Evolutionary conservation across 352 stramenopile genomes (phyloP), one percentile per base, ranked within the genome.

Genomic region (Globisporangium sylvaticum): DNA sequence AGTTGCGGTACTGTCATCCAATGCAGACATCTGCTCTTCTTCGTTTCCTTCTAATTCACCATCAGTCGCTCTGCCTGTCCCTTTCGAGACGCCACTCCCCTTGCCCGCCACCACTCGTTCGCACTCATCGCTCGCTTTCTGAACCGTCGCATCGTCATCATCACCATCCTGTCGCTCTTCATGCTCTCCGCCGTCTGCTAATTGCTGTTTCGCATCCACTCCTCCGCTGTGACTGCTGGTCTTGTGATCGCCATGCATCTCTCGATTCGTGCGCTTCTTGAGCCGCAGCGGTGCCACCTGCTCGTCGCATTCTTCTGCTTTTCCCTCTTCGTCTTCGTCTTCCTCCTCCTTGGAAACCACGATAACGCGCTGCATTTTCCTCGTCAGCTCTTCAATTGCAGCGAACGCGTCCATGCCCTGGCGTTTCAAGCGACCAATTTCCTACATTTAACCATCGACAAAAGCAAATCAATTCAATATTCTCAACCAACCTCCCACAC

Each of bases 351-450:
- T 59, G 22, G 54, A 6, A 22, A 29, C 31, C 29, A 65, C 64
- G 7, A 70, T 46, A 18, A 79, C 65, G 39, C 79, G 73, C 62
- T 83, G 82, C 87, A 95, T 94, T 69, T 95, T 95, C 8, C 82
- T 71, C 34, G 87, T 95, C 1, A 95, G 72, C 68, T 92, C 77
- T 61, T 91, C 84, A 65, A 95, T 95, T 2, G 87, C 87, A n/a
- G 85, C 87, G 48, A 94, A 90, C 29, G 87, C 88, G 61, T 95
- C 84, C 54, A 95, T 70, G 10, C 87, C 87, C 59, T 90, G 79
- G 2, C 79, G 73, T 65, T 94, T 95, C 12, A 95, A 68, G 6
- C 85, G 66, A 4, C 77, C 87, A 32, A 95, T 83, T 79, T 95
- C 87, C 76, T 84, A 70, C n/a, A 58, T 25, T 20, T 62, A 4